Base-by-base conservation (phyloP, 495 filamentous ascomycete species). In the Chaetomium fimeti region DNA sequence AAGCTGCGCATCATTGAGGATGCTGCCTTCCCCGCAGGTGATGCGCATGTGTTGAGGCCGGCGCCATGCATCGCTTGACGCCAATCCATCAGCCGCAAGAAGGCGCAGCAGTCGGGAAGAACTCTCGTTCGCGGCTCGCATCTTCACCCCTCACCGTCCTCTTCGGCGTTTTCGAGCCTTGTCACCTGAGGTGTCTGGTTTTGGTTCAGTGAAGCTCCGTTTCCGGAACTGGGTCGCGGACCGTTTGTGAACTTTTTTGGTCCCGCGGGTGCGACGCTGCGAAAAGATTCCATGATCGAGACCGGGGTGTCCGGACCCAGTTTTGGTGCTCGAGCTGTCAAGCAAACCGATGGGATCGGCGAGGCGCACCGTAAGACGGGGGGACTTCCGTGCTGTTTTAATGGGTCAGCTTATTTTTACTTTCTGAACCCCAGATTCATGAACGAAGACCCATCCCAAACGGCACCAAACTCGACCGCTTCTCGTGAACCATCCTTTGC, bases 81-180 rank as follows among this genome's bases (percentile, higher is more conserved):
- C 51, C 25, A 53, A 53, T 53, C 18, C 16, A 16, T 54, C 51
- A 54, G 51, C 51, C 51, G 51, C 51, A 54, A 32, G 7, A 18
- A 36, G 51, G 51, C 51, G 51, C 51, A 54, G 51, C 51, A 51
- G 18, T 8, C 38, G 12, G 8, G 38, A 40, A 40, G n/a, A n/a
- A n/a, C n/a, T 40, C 2, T 40, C 38, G 11, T 40, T 15, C 11
- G 5, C 38, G 38, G 38, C 38, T 40, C 38, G 38, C 38, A 49
- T 49, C 48, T 51, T 51, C 22, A 11, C 48, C 16, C 2, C 13
- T 18, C 40, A 18, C 40, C 2, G 13, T 43, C 40, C 22, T n/a
- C 18, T 2, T 3, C 20, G 2, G 40, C 40, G 40, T 43, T 43
- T 51, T 51, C 0, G 48, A 27, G 48, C 43, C 43, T 6, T 18